Percentiles rank a stretch among this genome's conserved stretches.
Evolutionary conservation across 345 rosid genomes (phyloP).

Genomic region (Sonneratia caseolaris): DNA sequence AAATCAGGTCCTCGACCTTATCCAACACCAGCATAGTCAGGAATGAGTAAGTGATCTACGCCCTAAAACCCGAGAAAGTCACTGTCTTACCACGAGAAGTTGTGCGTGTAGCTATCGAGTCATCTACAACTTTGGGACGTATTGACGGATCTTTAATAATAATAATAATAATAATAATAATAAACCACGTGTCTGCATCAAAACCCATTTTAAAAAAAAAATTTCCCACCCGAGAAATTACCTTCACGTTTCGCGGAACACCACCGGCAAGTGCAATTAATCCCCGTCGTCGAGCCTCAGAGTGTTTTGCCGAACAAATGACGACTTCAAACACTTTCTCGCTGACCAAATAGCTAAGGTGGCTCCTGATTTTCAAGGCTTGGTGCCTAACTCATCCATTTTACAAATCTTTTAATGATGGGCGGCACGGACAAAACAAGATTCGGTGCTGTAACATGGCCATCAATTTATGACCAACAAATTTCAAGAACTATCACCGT

Average conservation of each 20-base stretch:
- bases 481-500: no score
- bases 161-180: no score
- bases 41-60: constrained; percentile 56
- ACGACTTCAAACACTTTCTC: neutral
- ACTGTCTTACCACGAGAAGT: constrained; percentile 63
- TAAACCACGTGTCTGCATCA: no score
- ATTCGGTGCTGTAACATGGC: no score
- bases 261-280: neutral
- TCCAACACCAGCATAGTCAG: constrained; percentile 73
- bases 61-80: constrained; percentile 56
- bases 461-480: no score
- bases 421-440: no score
- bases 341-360: neutral
- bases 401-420: neutral
- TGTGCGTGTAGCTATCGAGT: no score
- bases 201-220: no score
- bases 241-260: neutral
- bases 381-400: neutral
- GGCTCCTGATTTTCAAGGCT: neutral
- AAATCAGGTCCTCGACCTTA: constrained; percentile 20
- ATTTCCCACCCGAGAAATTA: no score
- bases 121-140: no score
- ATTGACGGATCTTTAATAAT: no score
- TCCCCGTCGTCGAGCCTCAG: neutral
- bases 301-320: neutral